Evolutionary conservation across 1,284 basidiomycete species (phyloP), one percentile per base, ranked within the genome.

Genomic region (Cryptococcus wingfieldii): DNA sequence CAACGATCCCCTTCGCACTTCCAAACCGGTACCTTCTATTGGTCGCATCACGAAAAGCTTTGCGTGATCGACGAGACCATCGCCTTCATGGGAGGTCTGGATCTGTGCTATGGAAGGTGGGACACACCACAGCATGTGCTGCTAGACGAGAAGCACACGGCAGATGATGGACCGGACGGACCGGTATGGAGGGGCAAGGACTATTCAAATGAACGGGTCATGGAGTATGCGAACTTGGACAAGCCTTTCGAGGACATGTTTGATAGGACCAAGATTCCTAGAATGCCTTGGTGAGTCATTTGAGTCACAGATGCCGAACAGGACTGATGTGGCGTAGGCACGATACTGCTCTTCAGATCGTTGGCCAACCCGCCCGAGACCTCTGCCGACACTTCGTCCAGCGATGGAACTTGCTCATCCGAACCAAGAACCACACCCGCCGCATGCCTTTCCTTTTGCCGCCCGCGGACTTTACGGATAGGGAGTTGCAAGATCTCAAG

Each of bases 21-120:
- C 74, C 89, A 94, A 70, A 97, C 93, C 0, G 94, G 95, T 4
- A 98, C 94, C 0, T 92, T 97, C 74, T 96, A 96, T 72, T 98
- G 95, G 95, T 92, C 92, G 34, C 93, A 96, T 78, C 96, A 98
- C 77, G 96, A 99, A 79, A 99, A 98, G 76, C 75, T 99, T 58
- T 98, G 95, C 72, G 91, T 98, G 14, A 90, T 98, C 60, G 96
- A 99, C 74, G 90, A 97, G 75, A 87, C 90, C 0, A 95, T 98
- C 62, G 95, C 90, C 0, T 98, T 98, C 77, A 96, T 94, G 90
- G 96, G 96, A 31, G 96, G 96, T 1, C 78, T 99, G 38, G 96
- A 99, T 77, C 81, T 95, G 46, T 97, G 89, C 67, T 93, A 90
- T 67, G 91, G 91, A 44, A 89, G 91, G 69, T 94, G 91, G 91